Conservation (phyloP, 176 grass and related monocot genomes). For the Microstegium vimineum region DNA sequence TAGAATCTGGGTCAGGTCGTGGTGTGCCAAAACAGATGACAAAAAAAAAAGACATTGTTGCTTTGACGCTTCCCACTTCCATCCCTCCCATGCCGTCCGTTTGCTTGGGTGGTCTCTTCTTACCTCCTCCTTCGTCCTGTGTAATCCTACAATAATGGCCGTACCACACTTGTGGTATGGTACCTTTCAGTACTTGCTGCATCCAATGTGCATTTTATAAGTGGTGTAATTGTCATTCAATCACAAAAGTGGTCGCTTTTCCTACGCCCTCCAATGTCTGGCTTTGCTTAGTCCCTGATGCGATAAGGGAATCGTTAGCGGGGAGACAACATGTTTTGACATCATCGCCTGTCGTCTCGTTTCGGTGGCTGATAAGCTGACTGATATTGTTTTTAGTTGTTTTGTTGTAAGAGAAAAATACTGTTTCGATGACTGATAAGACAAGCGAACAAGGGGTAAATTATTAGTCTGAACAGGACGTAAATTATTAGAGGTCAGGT, state of each 20-base stretch:
- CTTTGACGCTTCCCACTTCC: conserved; percentile 14
- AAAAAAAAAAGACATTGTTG: conserved; percentile 2
- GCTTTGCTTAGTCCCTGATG: not conserved
- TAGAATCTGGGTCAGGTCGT: conserved; percentile 3
- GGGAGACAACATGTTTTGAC: not conserved
- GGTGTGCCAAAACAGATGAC: conserved; percentile 15
- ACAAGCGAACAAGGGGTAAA: too few species aligned
- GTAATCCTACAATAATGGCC: conserved; percentile 48
- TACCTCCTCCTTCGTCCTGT: not conserved
- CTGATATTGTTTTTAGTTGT: too few species aligned
- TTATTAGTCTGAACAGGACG: too few species aligned
- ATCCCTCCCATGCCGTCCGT: not conserved
- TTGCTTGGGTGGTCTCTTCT: not conserved
- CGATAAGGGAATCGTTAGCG: not conserved
- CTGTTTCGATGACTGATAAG: too few species aligned
- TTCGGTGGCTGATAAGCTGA: too few species aligned
- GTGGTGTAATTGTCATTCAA: not conserved
- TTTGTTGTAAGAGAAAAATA: too few species aligned
- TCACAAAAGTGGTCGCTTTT: not conserved
- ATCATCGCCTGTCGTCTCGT: too few species aligned
- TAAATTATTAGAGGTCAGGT: not conserved
- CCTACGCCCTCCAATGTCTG: not conserved
- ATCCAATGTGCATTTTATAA: not conserved
- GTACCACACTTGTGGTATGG: conserved; percentile 44
- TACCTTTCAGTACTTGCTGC: conserved; percentile 21